Percentiles rank a stretch among this genome's conserved stretches.
phyloP scores from a whole-genome alignment of 208 protist species.

The Polymyxa betae region DNA sequence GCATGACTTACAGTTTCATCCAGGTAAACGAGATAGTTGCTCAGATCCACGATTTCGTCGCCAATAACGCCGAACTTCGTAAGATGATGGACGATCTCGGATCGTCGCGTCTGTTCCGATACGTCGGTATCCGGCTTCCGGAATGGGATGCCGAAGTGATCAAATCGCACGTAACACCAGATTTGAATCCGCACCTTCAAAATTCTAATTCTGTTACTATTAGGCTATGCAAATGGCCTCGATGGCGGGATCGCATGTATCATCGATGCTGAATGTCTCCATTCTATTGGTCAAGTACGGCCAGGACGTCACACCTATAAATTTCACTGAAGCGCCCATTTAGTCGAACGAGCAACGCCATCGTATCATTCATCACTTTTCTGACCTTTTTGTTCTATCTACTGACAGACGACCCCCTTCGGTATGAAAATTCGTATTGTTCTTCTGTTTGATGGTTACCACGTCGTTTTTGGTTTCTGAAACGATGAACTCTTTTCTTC shows the following conservation, averaged over 20 bases:
- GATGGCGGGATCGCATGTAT: background rate
- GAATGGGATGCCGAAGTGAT: background rate
- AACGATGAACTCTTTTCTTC: no score
- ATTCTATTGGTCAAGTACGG: conserved; percentile 20
- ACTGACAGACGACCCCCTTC: background rate
- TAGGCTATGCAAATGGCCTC: no score
- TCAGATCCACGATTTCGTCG: background rate
- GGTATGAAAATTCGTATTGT: no score
- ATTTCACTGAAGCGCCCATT: background rate
- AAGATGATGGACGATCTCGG: conserved; percentile 9
- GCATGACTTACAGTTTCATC: no score
- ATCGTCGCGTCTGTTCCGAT: background rate
- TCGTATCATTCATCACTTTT: conserved; percentile 36
- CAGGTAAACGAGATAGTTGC: conserved; percentile 19
- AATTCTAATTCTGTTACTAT: no score
- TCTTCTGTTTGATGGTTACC: no score
- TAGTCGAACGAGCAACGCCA: conserved; percentile 40
- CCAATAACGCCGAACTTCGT: background rate
- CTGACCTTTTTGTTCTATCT: conserved; percentile 35
- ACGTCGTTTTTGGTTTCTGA: no score
- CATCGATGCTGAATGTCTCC: background rate
- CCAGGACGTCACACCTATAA: background rate
- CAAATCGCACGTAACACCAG: background rate
- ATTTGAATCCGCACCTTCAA: background rate
- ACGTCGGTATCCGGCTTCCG: background rate